A percentile compares a stretch with the other conserved stretches of the same genome.
These are phyloP conservation scores for Nicotiana tabacum DNA, from an alignment of 257 asterid species.

Conservation along the genomic window DNA sequence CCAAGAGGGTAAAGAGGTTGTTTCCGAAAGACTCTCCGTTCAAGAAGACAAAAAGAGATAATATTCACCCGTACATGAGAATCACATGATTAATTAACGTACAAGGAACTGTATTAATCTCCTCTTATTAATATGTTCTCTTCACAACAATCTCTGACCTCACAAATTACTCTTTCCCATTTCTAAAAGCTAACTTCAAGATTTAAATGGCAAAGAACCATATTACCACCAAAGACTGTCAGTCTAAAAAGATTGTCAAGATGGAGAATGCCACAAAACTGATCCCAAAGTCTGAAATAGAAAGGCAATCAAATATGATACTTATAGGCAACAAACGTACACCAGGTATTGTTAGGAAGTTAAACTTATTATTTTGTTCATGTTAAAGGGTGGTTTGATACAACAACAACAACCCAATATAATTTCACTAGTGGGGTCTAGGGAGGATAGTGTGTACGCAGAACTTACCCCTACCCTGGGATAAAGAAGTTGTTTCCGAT, in stretches of 20 bases:
- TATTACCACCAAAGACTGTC: not conserved
- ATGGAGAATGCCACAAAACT: not conserved
- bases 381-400: too few relatives aligned
- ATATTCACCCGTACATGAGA: too few relatives aligned
- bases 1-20: too few relatives aligned
- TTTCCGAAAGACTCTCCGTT: too few relatives aligned
- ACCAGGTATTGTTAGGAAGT: not conserved
- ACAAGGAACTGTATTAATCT: not conserved
- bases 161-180: not conserved
- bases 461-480: too few relatives aligned
- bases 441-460: too few relatives aligned
- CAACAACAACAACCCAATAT: too few relatives aligned
- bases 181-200: not conserved
- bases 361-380: too few relatives aligned
- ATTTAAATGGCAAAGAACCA: constrained; percentile 4
- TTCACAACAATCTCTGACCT: not conserved
- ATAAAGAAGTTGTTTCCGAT: too few relatives aligned
- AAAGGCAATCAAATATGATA: not conserved
- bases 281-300: not conserved
- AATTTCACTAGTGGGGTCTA: too few relatives aligned
- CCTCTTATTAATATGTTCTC: constrained; percentile 2
- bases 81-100: not conserved
- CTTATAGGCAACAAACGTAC: not conserved
- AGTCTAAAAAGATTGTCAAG: not conserved
- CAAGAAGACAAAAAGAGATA: too few relatives aligned